Base-by-base conservation (phyloP, 192 early-diverging fungal species). In the Gryganskiella cystojenkinii region DNA sequence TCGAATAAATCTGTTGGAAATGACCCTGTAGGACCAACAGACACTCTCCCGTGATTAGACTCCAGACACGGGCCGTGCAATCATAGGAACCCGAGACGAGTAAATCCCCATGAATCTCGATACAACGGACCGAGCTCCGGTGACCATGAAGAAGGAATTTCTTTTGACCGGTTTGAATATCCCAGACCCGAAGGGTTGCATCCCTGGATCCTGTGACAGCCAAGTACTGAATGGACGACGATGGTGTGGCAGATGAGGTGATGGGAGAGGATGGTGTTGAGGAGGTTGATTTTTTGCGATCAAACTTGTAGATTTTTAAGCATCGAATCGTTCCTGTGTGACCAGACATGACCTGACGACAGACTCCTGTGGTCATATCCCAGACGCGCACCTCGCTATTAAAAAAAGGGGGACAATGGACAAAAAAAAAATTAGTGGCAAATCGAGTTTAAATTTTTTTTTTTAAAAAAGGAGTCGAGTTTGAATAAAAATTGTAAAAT, bases 281-380 rank as follows among this genome's bases (percentile, higher is more conserved):
- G 31, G 55, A 5, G 22, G 55, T 58, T 28, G 51, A 6, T 53
- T 54, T 30, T 31, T 54, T 20, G 14, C 4, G 55, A 37, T 56
- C 55, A 15, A 71, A 54, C 33, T 63, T 59, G 46, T 71, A 60
- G 53, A 99, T 90, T 63, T 95, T 92, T 54, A 99, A 81, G 78
- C 97, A 99, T 7, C 98, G 87, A 20, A 99, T 96, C n/a, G 98
- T 99, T 34, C 93, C 94, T 11, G 94, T 95, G 63, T 99, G 98
- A 15, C 98, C 98, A 42, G 90, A 83, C 76, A 99, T 94, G 45
- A 97, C 88, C 65, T 98, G 94, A 35, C 92, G 94, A 78, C 93
- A 94, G 22, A 70, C 54, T 1, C 95, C 95, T 6, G 92, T 90
- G 24, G 92, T 89, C 74, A 98, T 87, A 76, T 99, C 93, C 98